Evolutionary conservation across 2,329 filamentous ascomycete genomes (phyloP).

Genomic region (Microsporum audouinii): DNA sequence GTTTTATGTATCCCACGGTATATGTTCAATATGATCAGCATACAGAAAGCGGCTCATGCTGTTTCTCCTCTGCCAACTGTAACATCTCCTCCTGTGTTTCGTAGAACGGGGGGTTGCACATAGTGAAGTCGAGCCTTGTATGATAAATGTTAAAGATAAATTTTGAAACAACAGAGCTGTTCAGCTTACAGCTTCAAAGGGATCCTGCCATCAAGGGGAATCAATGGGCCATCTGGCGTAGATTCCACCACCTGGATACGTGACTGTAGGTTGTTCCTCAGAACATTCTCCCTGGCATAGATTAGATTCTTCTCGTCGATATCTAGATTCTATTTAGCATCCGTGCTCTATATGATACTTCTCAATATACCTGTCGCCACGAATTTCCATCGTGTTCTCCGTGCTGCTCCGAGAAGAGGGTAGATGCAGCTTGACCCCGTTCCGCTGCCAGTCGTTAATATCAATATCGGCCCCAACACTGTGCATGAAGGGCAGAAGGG

Average conservation of each 20-base stretch:
- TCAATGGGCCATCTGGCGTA: conserved; percentile 41
- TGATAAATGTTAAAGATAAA: background rate
- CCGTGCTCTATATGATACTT: background rate
- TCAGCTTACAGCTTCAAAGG: conserved; percentile 17
- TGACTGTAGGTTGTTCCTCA: conserved; percentile 50
- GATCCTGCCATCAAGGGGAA: conserved; percentile 48
- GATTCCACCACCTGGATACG: conserved; percentile 55
- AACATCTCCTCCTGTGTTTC: conserved; percentile 58
- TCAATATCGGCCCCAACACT: background rate
- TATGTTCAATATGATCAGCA: background rate
- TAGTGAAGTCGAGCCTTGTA: conserved; percentile 61
- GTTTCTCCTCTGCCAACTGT: conserved; percentile 54
- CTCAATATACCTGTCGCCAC: conserved; percentile 48
- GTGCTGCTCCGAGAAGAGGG: conserved; percentile 62
- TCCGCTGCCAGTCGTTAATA: conserved; percentile 40
- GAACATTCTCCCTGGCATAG: conserved; percentile 57
- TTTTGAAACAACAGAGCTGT: background rate
- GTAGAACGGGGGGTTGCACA: conserved; percentile 96
- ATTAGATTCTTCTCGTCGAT: conserved; percentile 60
- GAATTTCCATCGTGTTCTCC: conserved; percentile 60
- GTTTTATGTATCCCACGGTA: background rate
- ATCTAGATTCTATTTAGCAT: conserved; percentile 39
- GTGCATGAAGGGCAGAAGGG: background rate
- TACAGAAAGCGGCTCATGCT: conserved; percentile 55
- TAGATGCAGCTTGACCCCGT: conserved; percentile 90